Evolutionary conservation across 2,329 filamentous ascomycete genomes (phyloP).

Genomic region (Didymella keratinophila): DNA sequence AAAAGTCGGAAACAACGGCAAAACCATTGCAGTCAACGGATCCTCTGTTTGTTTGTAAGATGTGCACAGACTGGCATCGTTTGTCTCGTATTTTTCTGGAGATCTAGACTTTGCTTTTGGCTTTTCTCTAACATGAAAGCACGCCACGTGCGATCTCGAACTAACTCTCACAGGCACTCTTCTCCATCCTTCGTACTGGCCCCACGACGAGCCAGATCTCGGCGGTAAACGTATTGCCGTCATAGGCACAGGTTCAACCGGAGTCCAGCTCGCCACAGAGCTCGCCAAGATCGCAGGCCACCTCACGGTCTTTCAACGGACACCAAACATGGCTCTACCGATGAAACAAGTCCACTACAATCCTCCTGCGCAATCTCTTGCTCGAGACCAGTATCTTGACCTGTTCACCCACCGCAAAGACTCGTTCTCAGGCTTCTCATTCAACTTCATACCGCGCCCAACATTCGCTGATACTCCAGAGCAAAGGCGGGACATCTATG

Average conservation of each 20-base stretch:
- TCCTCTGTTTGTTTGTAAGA: no score
- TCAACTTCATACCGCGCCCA: slow-evolving; percentile 27
- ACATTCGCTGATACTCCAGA: slow-evolving; percentile 34
- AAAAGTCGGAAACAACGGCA: no score
- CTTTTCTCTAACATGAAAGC: no score
- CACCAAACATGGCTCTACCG: slow-evolving; percentile 53
- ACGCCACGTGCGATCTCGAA: background rate
- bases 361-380: slow-evolving; percentile 54
- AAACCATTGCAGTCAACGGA: no score
- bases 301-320: slow-evolving; percentile 69
- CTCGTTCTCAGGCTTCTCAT: slow-evolving; percentile 31
- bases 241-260: slow-evolving; percentile 66
- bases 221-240: slow-evolving; percentile 65
- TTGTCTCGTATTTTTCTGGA: no score
- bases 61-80: no score
- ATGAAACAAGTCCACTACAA: slow-evolving; percentile 33
- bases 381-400: slow-evolving; percentile 40
- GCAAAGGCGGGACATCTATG: slow-evolving; percentile 26
- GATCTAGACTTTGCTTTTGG: no score
- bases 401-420: slow-evolving; percentile 16
- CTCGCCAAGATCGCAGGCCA: slow-evolving; percentile 59
- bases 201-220: slow-evolving; percentile 61
- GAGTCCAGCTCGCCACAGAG: slow-evolving; percentile 68
- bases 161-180: slow-evolving; percentile 36
- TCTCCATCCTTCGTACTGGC: slow-evolving; percentile 67